Conservation (phyloP, 495 filamentous ascomycete species). For the Sphaerosporella brunnea region DNA sequence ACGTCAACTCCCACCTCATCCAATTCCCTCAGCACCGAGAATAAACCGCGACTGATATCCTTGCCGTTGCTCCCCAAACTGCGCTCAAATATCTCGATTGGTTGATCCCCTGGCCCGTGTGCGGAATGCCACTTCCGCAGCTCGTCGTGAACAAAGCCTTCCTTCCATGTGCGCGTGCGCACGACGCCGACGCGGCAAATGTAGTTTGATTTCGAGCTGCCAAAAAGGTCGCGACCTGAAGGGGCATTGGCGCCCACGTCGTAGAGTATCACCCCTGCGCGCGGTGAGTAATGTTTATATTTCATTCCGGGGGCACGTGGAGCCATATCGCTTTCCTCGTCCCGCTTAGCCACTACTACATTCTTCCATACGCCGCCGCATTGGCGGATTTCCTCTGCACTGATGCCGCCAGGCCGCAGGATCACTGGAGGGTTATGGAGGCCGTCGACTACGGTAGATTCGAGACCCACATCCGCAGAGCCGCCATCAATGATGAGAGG, state of each 20-base stretch:
- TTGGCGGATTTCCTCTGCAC: constrained; percentile 56
- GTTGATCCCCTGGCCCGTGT: constrained; percentile 18
- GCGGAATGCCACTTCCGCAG: constrained; percentile 6
- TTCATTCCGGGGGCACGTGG: constrained; percentile 96
- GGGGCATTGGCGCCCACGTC: constrained; percentile 34
- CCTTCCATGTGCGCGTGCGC: constrained; percentile 27
- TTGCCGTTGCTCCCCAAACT: constrained; percentile 48
- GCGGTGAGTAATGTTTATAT: constrained; percentile 92
- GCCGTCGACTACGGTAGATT: constrained; percentile 93
- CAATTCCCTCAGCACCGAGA: constrained; percentile 69
- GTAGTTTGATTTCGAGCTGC: constrained; percentile 3
- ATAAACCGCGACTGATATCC: constrained; percentile 67
- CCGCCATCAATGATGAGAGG: constrained; percentile 82
- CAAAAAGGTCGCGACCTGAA: constrained; percentile 21
- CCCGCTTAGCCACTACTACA: constrained; percentile 56
- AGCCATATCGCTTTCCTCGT: constrained; percentile 38
- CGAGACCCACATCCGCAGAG: constrained; percentile 64
- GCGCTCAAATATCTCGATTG: constrained; percentile 36
- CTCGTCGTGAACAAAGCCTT: constrained; percentile 27
- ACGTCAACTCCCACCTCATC: constrained; percentile 61
- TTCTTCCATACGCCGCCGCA: constrained; percentile 61
- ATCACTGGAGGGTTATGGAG: constrained; percentile 62
- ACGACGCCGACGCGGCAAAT: constrained; percentile 21
- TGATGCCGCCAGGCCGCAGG: constrained; percentile 77
- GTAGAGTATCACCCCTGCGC: constrained; percentile 70